Conservation (phyloP, 257 asterid genomes). For the Solanum clarkiae region DNA sequence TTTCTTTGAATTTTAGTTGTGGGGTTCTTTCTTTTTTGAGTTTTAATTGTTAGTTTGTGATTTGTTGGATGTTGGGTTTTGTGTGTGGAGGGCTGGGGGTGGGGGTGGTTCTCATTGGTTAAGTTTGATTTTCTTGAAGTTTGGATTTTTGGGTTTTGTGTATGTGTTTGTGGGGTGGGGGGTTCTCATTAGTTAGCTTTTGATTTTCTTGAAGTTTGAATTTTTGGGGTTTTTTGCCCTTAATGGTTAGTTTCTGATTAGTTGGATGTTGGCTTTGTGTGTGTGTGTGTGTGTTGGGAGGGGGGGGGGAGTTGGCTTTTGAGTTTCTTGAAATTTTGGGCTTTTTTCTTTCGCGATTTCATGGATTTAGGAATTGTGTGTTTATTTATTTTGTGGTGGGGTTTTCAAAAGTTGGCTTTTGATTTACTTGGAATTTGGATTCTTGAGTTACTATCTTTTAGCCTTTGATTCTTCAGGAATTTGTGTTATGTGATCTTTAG, state of each 20-base stretch:
- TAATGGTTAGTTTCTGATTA: background rate
- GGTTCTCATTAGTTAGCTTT: background rate
- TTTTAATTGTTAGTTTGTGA: background rate
- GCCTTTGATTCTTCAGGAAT: background rate
- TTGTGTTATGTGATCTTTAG: background rate
- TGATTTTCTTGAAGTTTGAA: background rate
- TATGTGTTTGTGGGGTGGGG: background rate
- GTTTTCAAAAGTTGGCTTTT: background rate
- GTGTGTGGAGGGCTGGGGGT: background rate
- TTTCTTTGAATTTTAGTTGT: background rate
- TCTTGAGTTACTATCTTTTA: background rate
- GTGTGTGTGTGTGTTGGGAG: background rate
- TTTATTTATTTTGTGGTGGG: background rate
- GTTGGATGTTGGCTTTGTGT: background rate
- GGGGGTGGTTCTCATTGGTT: background rate
- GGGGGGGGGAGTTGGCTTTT: background rate
- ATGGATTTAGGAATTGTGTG: background rate
- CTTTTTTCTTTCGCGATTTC: background rate
- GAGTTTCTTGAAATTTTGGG: background rate
- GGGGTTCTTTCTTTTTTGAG: background rate
- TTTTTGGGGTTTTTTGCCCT: background rate
- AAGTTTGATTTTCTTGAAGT: background rate
- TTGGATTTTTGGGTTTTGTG: background rate
- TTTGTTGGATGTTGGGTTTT: background rate
- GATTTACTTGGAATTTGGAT: background rate